Evolutionary conservation across 2,329 filamentous ascomycete genomes (phyloP), one percentile per base, ranked within the genome.

Genomic region (Xylariaceae sp.): DNA sequence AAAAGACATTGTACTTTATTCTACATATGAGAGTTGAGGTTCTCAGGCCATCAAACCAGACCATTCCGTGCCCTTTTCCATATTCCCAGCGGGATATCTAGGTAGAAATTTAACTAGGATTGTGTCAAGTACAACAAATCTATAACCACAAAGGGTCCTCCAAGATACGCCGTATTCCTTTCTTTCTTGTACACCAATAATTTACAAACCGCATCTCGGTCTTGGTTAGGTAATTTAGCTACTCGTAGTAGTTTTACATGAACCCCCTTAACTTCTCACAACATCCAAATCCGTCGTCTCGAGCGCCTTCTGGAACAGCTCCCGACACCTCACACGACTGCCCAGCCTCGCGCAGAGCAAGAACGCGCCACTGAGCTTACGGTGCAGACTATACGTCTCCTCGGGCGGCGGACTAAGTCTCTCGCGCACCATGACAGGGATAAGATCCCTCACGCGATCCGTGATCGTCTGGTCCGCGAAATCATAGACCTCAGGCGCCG

Each of bases 391-490:
- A 63, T 98, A 98, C 42, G 93, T 98, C 74, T 98, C 93, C 70
- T 98, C 94, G 0, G 93, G 93, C 20, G 94, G 93, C 20, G 93
- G 92, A 14, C 88, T 82, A 17, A 98, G 70, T 27, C 93, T 73
- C 72, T 98, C 93, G 45, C 81, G 80, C 37, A 98, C 76, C 93
- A 98, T 98, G 42, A 95, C 73, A 14, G 93, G 93, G 55, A 98
- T 97, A 42, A 95, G 76, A 3, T 75, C 79, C 59, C 91, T 83
- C 46, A 98, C 92, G 36, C 94, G 79, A 61, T 97, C 91, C 1
- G 93, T 98, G 56, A 98, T 97, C 2, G 92, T 98, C 73, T 98
- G 93, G 60, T 92, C 82, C 48, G 80, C 74, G 67, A 98, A 98
- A 64, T 98, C 89, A 65, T 98, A 98, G 0, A 94, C 69, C 40